phyloP scores from a whole-genome alignment of 2,329 filamentous ascomycete species.

The Periconia digitata region DNA sequence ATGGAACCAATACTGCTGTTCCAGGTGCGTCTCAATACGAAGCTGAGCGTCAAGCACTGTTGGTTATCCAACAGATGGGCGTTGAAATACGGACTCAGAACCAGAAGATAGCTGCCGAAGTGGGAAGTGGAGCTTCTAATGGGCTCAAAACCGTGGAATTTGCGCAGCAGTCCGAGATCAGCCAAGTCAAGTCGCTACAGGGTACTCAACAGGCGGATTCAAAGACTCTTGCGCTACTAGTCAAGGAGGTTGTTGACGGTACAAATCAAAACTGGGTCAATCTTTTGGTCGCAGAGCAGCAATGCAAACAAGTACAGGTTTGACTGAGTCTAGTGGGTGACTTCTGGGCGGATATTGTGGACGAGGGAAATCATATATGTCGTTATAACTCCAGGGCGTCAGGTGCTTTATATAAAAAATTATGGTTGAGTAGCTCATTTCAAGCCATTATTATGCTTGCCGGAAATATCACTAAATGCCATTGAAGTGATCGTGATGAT shows the following conservation, averaged over 20 bases:
- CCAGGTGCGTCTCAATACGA: not conserved
- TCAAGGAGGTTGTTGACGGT: constrained; percentile 3
- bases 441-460: no score
- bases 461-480: no score
- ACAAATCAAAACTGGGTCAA: constrained; percentile 3
- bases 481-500: no score
- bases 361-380: no score
- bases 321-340: no score
- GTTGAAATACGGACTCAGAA: constrained; percentile 10
- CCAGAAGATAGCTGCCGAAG: constrained; percentile 6
- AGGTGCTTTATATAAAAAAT: no score
- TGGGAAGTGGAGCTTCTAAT: constrained; percentile 5
- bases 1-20: not conserved
- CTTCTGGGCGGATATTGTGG: no score
- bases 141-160: not conserved
- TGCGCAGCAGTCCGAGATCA: constrained; percentile 2
- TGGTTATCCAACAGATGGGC: constrained; percentile 11
- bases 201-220: not conserved
- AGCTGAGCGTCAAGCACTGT: constrained; percentile 1
- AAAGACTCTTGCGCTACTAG: not conserved
- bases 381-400: no score
- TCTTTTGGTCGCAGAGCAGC: not conserved
- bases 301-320: constrained; percentile 2
- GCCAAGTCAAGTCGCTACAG: constrained; percentile 1
- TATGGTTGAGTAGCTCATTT: no score